Percentiles rank a stretch among this genome's conserved stretches.
These are phyloP conservation scores for Alternaria arborescens DNA, from an alignment of 2,329 filamentous ascomycete genomes.

Conservation along the genomic window DNA sequence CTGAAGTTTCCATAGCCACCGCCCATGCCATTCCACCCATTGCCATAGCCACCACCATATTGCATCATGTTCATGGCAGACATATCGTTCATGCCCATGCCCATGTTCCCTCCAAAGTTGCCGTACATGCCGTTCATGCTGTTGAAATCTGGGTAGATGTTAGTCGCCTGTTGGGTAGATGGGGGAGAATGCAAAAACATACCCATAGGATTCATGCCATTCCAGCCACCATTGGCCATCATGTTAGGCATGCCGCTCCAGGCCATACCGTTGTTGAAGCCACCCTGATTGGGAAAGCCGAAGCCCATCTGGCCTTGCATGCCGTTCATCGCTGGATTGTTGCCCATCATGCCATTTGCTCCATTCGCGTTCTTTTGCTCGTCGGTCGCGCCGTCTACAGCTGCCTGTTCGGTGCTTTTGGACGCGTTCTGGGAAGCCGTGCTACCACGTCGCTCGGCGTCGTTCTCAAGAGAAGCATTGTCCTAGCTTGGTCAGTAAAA, in stretches of 20 bases:
- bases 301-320: conserved; percentile 48
- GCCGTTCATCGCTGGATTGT: conserved; percentile 39
- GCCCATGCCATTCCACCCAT: conserved; percentile 69
- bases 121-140: conserved; percentile 80
- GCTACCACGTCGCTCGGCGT: conserved; percentile 28
- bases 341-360: conserved; percentile 27
- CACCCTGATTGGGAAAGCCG: conserved; percentile 55
- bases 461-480: conserved; percentile 20
- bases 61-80: conserved; percentile 71
- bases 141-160: conserved; percentile 39
- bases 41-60: conserved; percentile 73
- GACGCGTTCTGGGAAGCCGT: conserved; percentile 25
- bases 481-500: conserved; percentile 29
- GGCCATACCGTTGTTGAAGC: conserved; percentile 66
- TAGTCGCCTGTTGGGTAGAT: conserved; percentile 29
- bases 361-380: conserved; percentile 31
- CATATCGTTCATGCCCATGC: conserved; percentile 82
- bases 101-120: conserved; percentile 72
- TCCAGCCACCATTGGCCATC: conserved; percentile 70
- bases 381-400: conserved; percentile 24
- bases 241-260: conserved; percentile 59
- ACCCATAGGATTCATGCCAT: conserved; percentile 81
- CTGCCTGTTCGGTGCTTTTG: conserved; percentile 29
- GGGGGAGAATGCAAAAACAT: conserved; percentile 52
- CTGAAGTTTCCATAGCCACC: conserved; percentile 73